Base-by-base conservation (phyloP, 164 flowering plant genomes). In the Magnolia changhungtana region DNA sequence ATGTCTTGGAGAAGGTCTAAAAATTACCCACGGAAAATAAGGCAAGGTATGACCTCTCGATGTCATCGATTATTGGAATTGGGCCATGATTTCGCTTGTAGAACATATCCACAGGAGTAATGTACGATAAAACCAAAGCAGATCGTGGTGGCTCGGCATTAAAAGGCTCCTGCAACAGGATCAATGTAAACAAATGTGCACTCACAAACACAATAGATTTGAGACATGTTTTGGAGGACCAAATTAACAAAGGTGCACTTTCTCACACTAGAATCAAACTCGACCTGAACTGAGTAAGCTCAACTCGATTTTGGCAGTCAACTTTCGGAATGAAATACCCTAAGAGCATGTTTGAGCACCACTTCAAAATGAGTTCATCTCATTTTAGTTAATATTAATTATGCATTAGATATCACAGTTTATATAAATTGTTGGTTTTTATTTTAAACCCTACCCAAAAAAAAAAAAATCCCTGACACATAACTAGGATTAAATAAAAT, bases 1-100 rank as follows among this genome's bases (percentile, higher is more conserved):
- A 49, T 20, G 63, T 9, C 31, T 8, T 23, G 73, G 10, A 59
- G 19, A n/a, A 51, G 23, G n/a, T 11, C 59, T 69, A 76, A 71
- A 8, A 66, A 58, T 19, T 29, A 68, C 29, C 8, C 1, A 64
- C 65, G 5, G n/a, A 61, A 72, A 66, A 11, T 8, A 37, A 23
- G 45, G 67, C 8, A 74, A 23, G 37, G 59, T 68, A 74, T 55
- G 20, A 94, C 99, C 93, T 91, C 72, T 92, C 89, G 19, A 94
- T 79, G 78, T 96, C 98, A 79, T 96, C 98, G 66, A 92, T 94
- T 7, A 92, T 52, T 1, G 98, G 99, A 63, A 96, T 91, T 23
- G 99, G 99, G 9, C 99, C 99, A 86, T 96, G 99, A 76, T 92
- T 96, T 82, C 99, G 89, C 89, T 96, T 96, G 87, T 92, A 94